A percentile compares a stretch with the other conserved stretches of the same genome.
phyloP scores from a whole-genome alignment of 2,329 filamentous ascomycete species.

The Chaetomium globosum region DNA sequence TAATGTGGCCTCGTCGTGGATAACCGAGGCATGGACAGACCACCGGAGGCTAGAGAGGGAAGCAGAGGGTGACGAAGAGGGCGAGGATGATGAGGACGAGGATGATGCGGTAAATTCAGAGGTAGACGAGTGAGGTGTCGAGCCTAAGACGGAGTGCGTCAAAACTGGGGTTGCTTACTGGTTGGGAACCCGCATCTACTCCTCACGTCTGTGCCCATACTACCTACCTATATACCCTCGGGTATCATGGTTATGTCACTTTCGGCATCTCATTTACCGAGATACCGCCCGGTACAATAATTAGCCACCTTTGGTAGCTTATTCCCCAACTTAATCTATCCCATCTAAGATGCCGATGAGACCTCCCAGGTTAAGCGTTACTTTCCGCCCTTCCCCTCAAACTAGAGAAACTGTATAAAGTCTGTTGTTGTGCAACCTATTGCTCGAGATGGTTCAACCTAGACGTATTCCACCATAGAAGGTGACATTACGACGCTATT shows the following conservation, averaged over 20 bases:
- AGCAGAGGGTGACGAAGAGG: neutral
- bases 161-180: neutral
- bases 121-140: neutral
- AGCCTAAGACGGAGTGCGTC: neutral
- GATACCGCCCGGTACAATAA: neutral
- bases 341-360: neutral
- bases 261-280: conserved; percentile 8
- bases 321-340: neutral
- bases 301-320: conserved; percentile 7
- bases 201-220: neutral
- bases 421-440: neutral
- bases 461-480: neutral
- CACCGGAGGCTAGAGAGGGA: neutral
- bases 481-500: neutral
- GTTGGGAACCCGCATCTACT: neutral
- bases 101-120: neutral
- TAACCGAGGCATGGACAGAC: neutral
- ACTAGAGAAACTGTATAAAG: neutral
- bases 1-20: neutral
- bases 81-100: neutral
- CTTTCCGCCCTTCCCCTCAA: neutral
- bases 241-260: neutral
- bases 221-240: neutral
- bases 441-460: neutral
- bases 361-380: neutral